phyloP scores from a whole-genome alignment of 2,329 filamentous ascomycete species.

The Capronia coronata region DNA sequence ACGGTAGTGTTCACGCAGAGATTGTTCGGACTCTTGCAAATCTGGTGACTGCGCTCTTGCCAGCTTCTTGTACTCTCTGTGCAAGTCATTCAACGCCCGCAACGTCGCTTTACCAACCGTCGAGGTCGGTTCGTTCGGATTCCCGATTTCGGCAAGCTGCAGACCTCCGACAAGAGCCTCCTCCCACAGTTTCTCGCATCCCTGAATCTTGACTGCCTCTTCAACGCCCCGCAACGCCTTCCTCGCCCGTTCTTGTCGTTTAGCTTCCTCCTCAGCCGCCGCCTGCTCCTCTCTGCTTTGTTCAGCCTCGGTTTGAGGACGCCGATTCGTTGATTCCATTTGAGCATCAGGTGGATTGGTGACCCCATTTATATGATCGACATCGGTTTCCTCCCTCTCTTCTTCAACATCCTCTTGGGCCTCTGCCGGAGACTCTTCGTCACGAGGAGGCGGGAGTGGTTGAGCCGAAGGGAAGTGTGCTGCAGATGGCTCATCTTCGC shows the following conservation, averaged over 20 bases:
- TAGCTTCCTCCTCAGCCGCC: conserved; percentile 11
- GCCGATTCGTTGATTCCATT: background rate
- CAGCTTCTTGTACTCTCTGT: conserved; percentile 5
- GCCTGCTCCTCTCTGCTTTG: conserved; percentile 7
- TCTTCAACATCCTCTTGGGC: too few species aligned
- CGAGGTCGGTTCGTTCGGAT: conserved; percentile 8
- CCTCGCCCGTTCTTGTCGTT: conserved; percentile 6
- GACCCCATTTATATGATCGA: too few species aligned
- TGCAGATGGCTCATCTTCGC: too few species aligned
- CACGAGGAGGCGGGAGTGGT: too few species aligned
- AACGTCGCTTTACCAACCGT: conserved; percentile 10
- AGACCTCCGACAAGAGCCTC: conserved; percentile 16
- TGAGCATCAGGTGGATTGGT: too few species aligned
- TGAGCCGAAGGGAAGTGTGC: too few species aligned
- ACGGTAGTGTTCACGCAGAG: background rate
- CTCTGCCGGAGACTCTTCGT: too few species aligned
- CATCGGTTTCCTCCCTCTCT: too few species aligned
- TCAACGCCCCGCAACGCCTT: conserved; percentile 22
- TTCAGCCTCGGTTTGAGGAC: conserved; percentile 15
- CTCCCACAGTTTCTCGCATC: conserved; percentile 28
- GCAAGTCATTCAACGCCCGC: conserved; percentile 7
- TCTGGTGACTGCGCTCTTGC: background rate
- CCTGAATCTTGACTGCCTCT: conserved; percentile 23
- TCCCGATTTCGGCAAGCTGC: conserved; percentile 6
- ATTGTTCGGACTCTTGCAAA: background rate